These are phyloP conservation scores for Cladosporium sp. DNA, from an alignment of 2,329 filamentous ascomycete species.

Conservation along the genomic window DNA sequence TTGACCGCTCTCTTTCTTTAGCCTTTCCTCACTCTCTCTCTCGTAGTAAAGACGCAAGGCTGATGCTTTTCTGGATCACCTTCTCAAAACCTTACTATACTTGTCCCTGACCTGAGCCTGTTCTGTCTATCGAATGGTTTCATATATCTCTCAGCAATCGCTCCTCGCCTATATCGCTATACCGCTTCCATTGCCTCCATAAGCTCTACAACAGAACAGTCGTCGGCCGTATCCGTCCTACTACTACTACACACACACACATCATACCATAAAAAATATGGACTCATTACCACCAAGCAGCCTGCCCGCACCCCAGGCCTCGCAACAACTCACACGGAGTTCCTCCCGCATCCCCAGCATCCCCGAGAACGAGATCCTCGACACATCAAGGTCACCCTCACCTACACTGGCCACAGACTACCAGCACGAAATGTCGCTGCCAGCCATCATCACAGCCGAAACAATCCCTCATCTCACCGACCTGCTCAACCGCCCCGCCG, in stretches of 20 bases:
- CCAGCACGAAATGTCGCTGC: conserved; percentile 34
- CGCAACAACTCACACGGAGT: conserved; percentile 44
- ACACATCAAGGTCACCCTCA: neutral
- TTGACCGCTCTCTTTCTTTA: neutral
- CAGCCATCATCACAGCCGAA: conserved; percentile 46
- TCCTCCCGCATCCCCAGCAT: neutral
- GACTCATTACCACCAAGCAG: conserved; percentile 6
- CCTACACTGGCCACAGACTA: neutral
- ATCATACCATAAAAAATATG: neutral
- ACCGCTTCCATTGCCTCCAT: neutral
- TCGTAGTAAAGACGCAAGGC: neutral
- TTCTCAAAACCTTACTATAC: neutral
- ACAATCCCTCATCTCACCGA: conserved; percentile 53
- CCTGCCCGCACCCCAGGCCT: neutral
- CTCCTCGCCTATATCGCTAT: neutral
- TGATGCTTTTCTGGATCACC: neutral
- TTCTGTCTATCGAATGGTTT: neutral
- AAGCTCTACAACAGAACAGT: neutral
- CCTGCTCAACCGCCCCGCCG: conserved; percentile 50
- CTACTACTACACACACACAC: neutral
- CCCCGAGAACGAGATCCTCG: neutral
- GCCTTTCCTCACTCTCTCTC: neutral
- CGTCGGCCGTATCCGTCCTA: neutral
- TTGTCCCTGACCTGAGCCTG: neutral
- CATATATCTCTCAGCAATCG: neutral